phyloP scores from a whole-genome alignment of 2,329 filamentous ascomycete genomes.

The Alternaria brassicicola region DNA sequence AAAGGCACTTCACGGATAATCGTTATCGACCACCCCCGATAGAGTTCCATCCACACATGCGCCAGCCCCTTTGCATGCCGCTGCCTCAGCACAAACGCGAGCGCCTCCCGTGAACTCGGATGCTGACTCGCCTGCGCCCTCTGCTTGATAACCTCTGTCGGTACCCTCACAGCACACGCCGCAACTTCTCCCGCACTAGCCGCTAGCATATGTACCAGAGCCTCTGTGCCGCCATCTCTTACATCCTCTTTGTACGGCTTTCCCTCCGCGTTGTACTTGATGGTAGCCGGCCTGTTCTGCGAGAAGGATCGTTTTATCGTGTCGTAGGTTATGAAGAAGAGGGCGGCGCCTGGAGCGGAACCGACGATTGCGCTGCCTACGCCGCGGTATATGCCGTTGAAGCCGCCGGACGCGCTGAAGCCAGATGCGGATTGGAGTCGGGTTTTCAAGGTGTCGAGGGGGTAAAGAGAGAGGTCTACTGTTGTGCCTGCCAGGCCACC shows the following conservation, averaged over 20 bases:
- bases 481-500: slow-evolving; percentile 93
- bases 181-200: slow-evolving; percentile 87
- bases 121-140: slow-evolving; percentile 87
- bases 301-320: slow-evolving; percentile 59
- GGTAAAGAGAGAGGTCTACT: slow-evolving; percentile 95
- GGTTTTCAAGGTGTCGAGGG: slow-evolving; percentile 98
- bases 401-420: slow-evolving; percentile 84
- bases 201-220: slow-evolving; percentile 75
- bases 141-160: slow-evolving; percentile 97
- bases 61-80: slow-evolving; percentile 49
- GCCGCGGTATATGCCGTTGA: slow-evolving; percentile 90
- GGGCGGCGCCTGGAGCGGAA: slow-evolving; percentile 88
- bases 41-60: slow-evolving; percentile 80
- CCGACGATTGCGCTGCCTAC: slow-evolving; percentile 88
- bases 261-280: slow-evolving; percentile 34
- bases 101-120: slow-evolving; percentile 69
- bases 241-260: slow-evolving; percentile 32
- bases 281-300: slow-evolving; percentile 6
- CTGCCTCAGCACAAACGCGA: slow-evolving; percentile 68
- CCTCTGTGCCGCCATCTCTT: slow-evolving; percentile 29
- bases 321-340: slow-evolving; percentile 98
- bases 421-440: slow-evolving; percentile 83
- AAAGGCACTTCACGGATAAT: slow-evolving; percentile 96
- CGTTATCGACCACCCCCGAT: slow-evolving; percentile 90
- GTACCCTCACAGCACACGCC: slow-evolving; percentile 89